Conservation (phyloP, 2,329 filamentous ascomycete species). For the Verticillium longisporum region DNA sequence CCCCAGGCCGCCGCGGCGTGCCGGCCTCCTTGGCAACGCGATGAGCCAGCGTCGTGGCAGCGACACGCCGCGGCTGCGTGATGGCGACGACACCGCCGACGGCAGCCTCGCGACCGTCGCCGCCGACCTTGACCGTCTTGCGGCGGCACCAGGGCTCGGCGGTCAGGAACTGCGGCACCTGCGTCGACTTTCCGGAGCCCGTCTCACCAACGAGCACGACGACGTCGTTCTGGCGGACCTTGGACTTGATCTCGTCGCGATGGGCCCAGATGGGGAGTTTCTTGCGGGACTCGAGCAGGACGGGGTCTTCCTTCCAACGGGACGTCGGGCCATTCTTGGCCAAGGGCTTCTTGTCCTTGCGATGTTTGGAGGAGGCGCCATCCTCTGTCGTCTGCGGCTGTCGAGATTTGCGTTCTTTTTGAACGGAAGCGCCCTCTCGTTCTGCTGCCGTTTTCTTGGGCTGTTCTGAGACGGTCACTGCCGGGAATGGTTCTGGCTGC, state of each 20-base stretch:
- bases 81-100: conserved; percentile 83
- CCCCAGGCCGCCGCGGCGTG: conserved; percentile 33
- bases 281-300: conserved; percentile 45
- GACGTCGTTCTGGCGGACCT: conserved; percentile 61
- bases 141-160: conserved; percentile 71
- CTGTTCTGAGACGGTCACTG: background rate
- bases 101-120: conserved; percentile 30
- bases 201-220: conserved; percentile 89
- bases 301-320: conserved; percentile 19
- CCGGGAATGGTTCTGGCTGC: background rate
- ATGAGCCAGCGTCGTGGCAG: conserved; percentile 82
- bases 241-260: conserved; percentile 59
- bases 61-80: conserved; percentile 89
- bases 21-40: conserved; percentile 76
- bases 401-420: background rate
- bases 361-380: background rate
- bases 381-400: background rate
- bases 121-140: conserved; percentile 42
- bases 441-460: background rate
- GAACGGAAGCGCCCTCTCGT: background rate
- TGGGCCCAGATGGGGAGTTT: conserved; percentile 76
- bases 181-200: conserved; percentile 93
- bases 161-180: conserved; percentile 85
- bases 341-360: background rate
- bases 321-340: conserved; percentile 2